Evolutionary conservation across 1,139 yeast species (phyloP), one percentile per base, ranked within the genome.

Genomic region (Taiozyma sp.): DNA sequence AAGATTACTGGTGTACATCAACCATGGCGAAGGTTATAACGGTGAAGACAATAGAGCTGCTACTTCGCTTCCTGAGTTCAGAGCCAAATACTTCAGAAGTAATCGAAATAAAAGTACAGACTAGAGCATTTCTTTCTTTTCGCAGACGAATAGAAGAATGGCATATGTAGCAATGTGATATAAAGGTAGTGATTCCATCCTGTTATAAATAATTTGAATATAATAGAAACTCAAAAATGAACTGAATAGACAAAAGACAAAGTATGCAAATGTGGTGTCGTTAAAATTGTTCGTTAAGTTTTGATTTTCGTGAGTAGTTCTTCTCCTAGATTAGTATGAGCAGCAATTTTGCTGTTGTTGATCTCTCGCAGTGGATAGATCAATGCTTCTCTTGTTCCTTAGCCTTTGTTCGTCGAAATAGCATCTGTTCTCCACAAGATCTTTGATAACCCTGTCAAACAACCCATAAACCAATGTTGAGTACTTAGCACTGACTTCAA

Each of bases 1-100:
- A 65, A 74, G 97, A 60, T 73, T 91, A 47, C 68, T 93, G 49
- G 93, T 87, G 9, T 93, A 91, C 63, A 83, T 83, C 45, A 84
- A 89, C 63, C 72, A 88, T 53, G 91, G 80, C 26, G 62, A 62
- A 13, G 72, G 68, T 8, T 86, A 76, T 62, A 68, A 75, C 52
- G 97, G 97, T 0, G 51, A 48, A 41, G 62, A 60, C 47, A 62
- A 60, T 50, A 61, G 56, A 62, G 69, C 49, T 49, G 70, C 65
- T 43, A 58, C 61, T 3, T 60, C 51, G 53, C 57, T 66, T 32
- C 65, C 76, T 64, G 81, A 83, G 57, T 91, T 91, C 62, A 77
- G 97, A 65, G 88, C 85, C 45, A 76, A 93, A 59, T 91, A 91
- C 64, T 89, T 90, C 66, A 74, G 76, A 47, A 84, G 88, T 41